Base-by-base conservation (phyloP, 2,329 filamentous ascomycete species). In the Claviceps sp. region DNA sequence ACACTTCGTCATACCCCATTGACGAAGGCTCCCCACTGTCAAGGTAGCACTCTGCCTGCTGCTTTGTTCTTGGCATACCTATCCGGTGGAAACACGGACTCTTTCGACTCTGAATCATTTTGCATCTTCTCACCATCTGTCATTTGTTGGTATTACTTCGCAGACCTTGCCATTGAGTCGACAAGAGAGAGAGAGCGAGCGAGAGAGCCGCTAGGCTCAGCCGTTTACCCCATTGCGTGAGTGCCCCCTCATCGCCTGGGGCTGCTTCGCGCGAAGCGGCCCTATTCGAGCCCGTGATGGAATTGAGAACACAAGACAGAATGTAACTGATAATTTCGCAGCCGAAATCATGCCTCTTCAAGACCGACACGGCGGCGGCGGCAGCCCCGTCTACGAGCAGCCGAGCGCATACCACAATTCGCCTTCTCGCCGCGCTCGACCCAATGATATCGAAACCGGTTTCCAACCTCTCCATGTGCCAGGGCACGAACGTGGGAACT, bases 401-500 rank as follows among this genome's bases (percentile, higher is more conserved):
- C 75, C 78, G 61, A 77, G 72, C 61, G 72, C 78, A 53, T 88
- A 86, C 67, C 78, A 84, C 60, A 81, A 82, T 57, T 84, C 85
- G 44, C 77, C 80, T 26, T 79, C 82, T 51, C 80, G 85, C 61
- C 81, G 84, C 59, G 73, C 71, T 50, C 77, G 77, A 54, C 79
- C 81, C 47, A 76, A 77, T 53, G 87, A 94, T 63, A 72, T 86
- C 61, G 88, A 95, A 65, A 72, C 82, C 40, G 82, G 79, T 52
- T 68, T 69, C 48, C 77, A 76, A 58, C 69, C 67, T 51, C 69
- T 72, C 54, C 61, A 58, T 48, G 67, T 59, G 61, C 63, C 55
- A 61, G 66, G 56, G 62, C 70, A 79, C 69, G 68, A 73, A 62
- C 78, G 77, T 70, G 75, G 72, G 66, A 74, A 69, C 58, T 83